Evolutionary conservation across 2,329 filamentous ascomycete species (phyloP), one percentile per base, ranked within the genome.

Genomic region (Pestalotiopsis sp.): DNA sequence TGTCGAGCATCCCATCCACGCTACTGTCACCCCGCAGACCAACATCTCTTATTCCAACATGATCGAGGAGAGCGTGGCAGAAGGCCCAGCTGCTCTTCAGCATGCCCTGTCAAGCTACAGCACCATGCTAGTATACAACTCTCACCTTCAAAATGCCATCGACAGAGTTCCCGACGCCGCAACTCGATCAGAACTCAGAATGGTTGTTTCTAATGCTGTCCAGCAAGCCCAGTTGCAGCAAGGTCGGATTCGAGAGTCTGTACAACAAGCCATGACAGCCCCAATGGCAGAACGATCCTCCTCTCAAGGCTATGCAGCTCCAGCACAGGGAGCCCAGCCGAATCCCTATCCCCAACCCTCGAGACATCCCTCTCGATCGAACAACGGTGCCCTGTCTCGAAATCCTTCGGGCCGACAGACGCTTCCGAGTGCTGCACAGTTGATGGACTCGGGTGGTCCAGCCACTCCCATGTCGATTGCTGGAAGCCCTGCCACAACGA

Each of bases 11-110:
- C 76, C 79, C 59, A 75, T 77, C 23, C 74, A 76, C 69, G 76
- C 79, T 9, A 76, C 76, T 12, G 71, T 79, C n/a, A 75, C 76
- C 1, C 75, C 78, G 0, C 78, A 80, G 64, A 78, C 81, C 6
- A 77, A 81, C 11, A 75, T 78, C n/a, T 82, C 83, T 3, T 86
- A 87, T 66, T 83, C 80, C 45, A 80, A 81, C 11, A 77, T 89
- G 69, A 88, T 91, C 65, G 87, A 91, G 68, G 78, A 81, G 5
- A 79, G 84, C 14, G 81, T 91, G 0, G 82, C 85, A 0, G 82
- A 84, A 65, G 89, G 89, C 0, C 81, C 82, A 0, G 76, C 75
- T 2, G 82, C 83, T 4, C 78, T 90, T 9, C 80, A 83, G 38
- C 81, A 84, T 56, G 82, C 83, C 1, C 75, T 90, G 36, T 71